A percentile compares a stretch with the other conserved stretches of the same genome.
phyloP scores from a whole-genome alignment of 371 early-diverging fungal genomes.

The Mortierella sp. region DNA sequence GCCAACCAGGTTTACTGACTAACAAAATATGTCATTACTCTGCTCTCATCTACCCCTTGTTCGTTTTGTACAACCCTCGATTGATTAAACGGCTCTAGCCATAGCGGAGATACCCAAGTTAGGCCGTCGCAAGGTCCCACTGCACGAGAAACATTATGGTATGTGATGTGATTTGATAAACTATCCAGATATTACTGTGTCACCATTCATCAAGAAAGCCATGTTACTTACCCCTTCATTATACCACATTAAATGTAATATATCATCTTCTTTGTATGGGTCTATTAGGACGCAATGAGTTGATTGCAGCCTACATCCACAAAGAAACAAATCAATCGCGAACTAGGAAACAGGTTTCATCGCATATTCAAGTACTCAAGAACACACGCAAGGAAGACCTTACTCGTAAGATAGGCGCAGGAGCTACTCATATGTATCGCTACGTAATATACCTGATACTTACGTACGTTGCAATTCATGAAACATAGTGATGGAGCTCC shows the following conservation, averaged over 20 bases:
- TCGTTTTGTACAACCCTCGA: neutral
- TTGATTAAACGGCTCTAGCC: slow-evolving; percentile 44
- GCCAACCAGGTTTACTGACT: no score
- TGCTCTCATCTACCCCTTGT: neutral
- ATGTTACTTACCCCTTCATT: neutral
- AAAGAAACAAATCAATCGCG: slow-evolving; percentile 74
- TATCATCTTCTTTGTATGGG: slow-evolving; percentile 7
- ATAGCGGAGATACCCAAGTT: slow-evolving; percentile 68
- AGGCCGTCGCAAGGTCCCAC: slow-evolving; percentile 70
- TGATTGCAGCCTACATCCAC: slow-evolving; percentile 80
- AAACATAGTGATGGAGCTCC: slow-evolving; percentile 66
- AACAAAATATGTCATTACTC: neutral
- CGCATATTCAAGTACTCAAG: slow-evolving; percentile 83
- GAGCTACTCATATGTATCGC: neutral
- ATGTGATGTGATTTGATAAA: slow-evolving; percentile 18
- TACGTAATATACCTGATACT: neutral
- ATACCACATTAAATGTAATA: slow-evolving; percentile 1
- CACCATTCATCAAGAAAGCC: neutral
- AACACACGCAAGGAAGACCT: slow-evolving; percentile 76
- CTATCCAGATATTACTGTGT: neutral
- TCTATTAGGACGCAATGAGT: slow-evolving; percentile 69
- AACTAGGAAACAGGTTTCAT: slow-evolving; percentile 83
- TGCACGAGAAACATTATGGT: slow-evolving; percentile 75
- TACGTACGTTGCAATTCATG: neutral
- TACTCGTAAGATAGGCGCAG: slow-evolving; percentile 45